Conservation (phyloP, 2,329 filamentous ascomycete genomes). For the Penicillium brasilianum region DNA sequence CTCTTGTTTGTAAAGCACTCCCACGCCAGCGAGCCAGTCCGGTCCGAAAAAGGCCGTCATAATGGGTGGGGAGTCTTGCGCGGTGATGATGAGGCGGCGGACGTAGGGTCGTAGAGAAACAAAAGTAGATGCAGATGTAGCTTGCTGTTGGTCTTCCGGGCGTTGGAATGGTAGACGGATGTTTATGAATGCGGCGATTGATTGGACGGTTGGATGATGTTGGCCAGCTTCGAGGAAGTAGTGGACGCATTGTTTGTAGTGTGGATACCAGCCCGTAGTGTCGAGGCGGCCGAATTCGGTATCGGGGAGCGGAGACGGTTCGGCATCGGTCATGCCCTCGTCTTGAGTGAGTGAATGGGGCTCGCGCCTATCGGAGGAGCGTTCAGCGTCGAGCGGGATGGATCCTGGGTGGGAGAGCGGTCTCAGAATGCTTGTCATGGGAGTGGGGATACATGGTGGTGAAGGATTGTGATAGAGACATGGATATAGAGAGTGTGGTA, state of each 20-base stretch:
- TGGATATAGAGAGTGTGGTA: background rate
- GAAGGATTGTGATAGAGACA: background rate
- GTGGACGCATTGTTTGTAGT: conserved; percentile 81
- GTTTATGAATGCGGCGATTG: conserved; percentile 87
- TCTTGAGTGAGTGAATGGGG: conserved; percentile 12
- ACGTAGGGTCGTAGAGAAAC: conserved; percentile 85
- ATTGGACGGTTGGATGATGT: conserved; percentile 77
- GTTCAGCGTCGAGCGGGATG: conserved; percentile 37
- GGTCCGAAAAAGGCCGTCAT: conserved; percentile 93
- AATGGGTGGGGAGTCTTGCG: conserved; percentile 81
- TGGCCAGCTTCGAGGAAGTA: conserved; percentile 92
- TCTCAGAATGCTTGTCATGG: conserved; percentile 69
- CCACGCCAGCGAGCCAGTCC: conserved; percentile 79
- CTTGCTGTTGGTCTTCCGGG: conserved; percentile 24
- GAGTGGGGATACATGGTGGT: conserved; percentile 39
- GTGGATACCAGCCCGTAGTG: conserved; percentile 88
- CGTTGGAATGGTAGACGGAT: conserved; percentile 87
- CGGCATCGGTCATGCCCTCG: conserved; percentile 19
- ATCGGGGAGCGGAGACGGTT: conserved; percentile 18
- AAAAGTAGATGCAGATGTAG: conserved; percentile 25
- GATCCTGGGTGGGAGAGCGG: conserved; percentile 28
- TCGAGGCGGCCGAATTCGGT: conserved; percentile 53
- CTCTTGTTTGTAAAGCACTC: conserved; percentile 83
- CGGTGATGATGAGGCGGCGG: conserved; percentile 89
- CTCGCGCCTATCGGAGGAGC: conserved; percentile 31